Evolutionary conservation across 208 protist species (phyloP).

Genomic region (Herpetomonas samuelpessoai): DNA sequence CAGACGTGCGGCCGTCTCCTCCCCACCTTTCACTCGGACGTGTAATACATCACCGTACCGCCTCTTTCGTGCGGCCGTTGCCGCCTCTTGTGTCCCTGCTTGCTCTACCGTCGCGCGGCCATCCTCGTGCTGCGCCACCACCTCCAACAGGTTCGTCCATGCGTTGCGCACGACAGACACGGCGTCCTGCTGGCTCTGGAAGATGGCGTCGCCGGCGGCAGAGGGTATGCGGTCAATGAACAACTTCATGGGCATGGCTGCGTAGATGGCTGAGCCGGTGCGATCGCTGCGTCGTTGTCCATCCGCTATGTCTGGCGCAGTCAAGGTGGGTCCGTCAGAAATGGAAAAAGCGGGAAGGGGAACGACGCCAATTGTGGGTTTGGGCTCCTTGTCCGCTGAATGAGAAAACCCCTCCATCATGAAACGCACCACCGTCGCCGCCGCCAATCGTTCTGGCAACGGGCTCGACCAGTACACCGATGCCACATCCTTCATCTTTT

Average conservation of each 20-base stretch:
- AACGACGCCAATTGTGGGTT: too few relatives aligned
- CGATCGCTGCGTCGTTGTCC: too few relatives aligned
- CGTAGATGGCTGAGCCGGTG: too few relatives aligned
- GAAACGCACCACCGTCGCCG: constrained; percentile 31
- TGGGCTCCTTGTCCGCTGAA: too few relatives aligned
- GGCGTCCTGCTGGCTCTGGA: constrained; percentile 20
- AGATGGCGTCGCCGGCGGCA: constrained; percentile 50
- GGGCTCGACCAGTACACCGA: constrained; percentile 27
- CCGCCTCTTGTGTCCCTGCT: neutral
- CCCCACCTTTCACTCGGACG: too few relatives aligned
- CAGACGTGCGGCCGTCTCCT: too few relatives aligned
- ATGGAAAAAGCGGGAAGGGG: too few relatives aligned
- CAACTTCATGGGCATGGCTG: constrained; percentile 29
- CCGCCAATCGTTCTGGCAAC: constrained; percentile 43
- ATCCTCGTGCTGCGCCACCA: constrained; percentile 21
- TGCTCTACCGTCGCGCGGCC: neutral
- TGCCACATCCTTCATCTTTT: too few relatives aligned
- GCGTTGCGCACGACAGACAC: constrained; percentile 23
- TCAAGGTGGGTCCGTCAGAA: too few relatives aligned
- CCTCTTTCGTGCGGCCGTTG: neutral
- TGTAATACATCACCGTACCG: too few relatives aligned
- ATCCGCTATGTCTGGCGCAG: too few relatives aligned
- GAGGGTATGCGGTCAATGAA: constrained; percentile 53
- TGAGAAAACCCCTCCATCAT: constrained; percentile 1
- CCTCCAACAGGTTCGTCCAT: constrained; percentile 24